Base-by-base conservation (phyloP, 768 basidiomycete species). In the Mycena pura region DNA sequence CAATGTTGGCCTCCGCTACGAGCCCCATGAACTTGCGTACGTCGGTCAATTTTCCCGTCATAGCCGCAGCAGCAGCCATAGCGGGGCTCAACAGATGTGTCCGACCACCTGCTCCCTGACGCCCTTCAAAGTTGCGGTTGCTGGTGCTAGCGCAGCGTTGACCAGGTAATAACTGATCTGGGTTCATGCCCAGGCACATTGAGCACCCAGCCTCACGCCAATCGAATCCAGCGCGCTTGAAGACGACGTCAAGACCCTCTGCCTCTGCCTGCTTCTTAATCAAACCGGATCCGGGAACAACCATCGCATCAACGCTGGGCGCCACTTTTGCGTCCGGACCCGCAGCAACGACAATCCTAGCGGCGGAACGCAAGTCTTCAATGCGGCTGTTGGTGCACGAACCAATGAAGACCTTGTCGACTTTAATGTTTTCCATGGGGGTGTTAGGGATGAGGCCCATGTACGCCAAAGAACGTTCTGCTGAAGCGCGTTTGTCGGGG, bases 181-280 rank as follows among this genome's bases (percentile, higher is more conserved):
- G 92, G 75, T 96, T 96, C 94, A 96, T 96, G 39, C 93, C 94
- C 66, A 96, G 76, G 77, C 94, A 96, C 94, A 96, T 96, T 15
- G 94, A 96, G 72, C 94, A 96, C 31, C 94, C 94, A 29, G 94
- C 94, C 75, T 96, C 94, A 50, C 94, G 85, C 94, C 94, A 96
- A 70, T 96, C 94, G 70, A 95, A 96, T 29, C 94, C 94, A 32
- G 94, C 94, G 41, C 90, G 89, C 72, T 88, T 92, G 81, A 96
- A 93, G 67, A 96, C 80, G 54, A 82, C 81, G 68, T 95, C 93
- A 60, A 96, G 80, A 24, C 93, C 93, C 70, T 96, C 94, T 19
- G 87, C 88, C 77, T 96, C 93, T 19, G 94, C 92, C 68, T 96
- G 94, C 68, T 92, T 86, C 71, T 95, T 96, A 73, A 96, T 86